phyloP scores from a whole-genome alignment of 306 rosid genomes.

The Echinosophora koreensis region DNA sequence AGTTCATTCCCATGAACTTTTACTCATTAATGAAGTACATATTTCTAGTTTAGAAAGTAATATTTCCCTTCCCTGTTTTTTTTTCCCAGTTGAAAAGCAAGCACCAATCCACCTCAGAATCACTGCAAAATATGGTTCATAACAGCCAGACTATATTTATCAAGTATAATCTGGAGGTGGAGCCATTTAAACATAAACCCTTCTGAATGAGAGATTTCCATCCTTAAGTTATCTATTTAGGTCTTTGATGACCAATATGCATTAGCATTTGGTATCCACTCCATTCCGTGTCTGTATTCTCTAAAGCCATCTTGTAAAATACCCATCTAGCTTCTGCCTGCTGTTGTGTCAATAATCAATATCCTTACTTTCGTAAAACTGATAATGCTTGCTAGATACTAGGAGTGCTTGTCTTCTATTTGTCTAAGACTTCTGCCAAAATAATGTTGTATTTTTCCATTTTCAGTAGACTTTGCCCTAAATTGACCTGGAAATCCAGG shows the following conservation, averaged over 20 bases:
- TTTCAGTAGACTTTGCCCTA: not conserved
- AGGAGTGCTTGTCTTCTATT: slow-evolving; percentile 16
- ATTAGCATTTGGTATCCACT: slow-evolving; percentile 22
- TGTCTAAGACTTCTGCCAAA: not conserved
- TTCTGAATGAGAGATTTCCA: slow-evolving; percentile 30
- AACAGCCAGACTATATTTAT: slow-evolving; percentile 6
- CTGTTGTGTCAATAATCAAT: not conserved
- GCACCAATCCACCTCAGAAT: slow-evolving; percentile 15
- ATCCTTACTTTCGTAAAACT: slow-evolving; percentile 29
- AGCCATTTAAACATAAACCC: slow-evolving; percentile 24
- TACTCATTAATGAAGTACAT: not conserved
- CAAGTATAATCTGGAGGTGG: slow-evolving; percentile 3
- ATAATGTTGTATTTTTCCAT: not conserved
- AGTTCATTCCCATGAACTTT: slow-evolving; percentile 22
- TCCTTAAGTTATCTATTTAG: slow-evolving; percentile 18
- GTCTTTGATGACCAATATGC: slow-evolving; percentile 17
- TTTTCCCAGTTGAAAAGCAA: slow-evolving; percentile 9
- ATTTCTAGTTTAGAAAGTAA: slow-evolving; percentile 1
- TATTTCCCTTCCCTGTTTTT: not conserved
- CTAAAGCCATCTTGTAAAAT: not conserved
- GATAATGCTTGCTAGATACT: not conserved
- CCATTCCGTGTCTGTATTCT: not conserved
- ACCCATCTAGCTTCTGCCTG: slow-evolving; percentile 33
- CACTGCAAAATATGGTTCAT: slow-evolving; percentile 20
- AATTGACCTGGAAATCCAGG: slow-evolving; percentile 11